Conservation (phyloP, 2,329 filamentous ascomycete species). For the Plectosphaerella sp. region DNA sequence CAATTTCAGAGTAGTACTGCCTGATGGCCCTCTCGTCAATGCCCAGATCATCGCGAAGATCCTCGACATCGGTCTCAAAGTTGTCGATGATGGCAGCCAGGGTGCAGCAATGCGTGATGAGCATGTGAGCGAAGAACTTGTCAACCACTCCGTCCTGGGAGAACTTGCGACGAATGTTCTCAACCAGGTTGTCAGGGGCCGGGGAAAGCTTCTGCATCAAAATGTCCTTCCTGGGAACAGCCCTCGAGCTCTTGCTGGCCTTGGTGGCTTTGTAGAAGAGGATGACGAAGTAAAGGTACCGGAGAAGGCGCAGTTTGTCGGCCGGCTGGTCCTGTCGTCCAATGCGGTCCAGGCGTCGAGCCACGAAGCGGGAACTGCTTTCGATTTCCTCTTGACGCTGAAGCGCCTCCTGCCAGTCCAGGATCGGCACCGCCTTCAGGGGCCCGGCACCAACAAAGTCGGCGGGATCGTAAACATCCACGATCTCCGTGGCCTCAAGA, state of each 20-base stretch:
- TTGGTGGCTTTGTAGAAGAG: slow-evolving; percentile 45
- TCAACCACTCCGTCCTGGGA: slow-evolving; percentile 59
- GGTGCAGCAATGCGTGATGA: slow-evolving; percentile 70
- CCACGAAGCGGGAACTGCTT: slow-evolving; percentile 60
- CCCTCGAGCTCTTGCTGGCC: slow-evolving; percentile 40
- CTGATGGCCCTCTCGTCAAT: slow-evolving; percentile 67
- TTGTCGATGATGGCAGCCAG: slow-evolving; percentile 68
- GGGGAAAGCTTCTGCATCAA: slow-evolving; percentile 52
- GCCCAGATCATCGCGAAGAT: slow-evolving; percentile 67
- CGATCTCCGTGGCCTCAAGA: slow-evolving; percentile 58
- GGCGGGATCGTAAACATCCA: slow-evolving; percentile 68
- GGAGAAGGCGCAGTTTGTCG: slow-evolving; percentile 51
- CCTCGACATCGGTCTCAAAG: slow-evolving; percentile 66
- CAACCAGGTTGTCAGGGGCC: slow-evolving; percentile 58
- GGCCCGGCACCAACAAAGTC: slow-evolving; percentile 64
- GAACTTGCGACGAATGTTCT: slow-evolving; percentile 66
- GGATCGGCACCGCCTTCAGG: slow-evolving; percentile 62
- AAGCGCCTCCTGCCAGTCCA: slow-evolving; percentile 69
- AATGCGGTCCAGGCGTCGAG: slow-evolving; percentile 52
- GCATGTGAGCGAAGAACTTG: slow-evolving; percentile 67
- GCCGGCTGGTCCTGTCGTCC: slow-evolving; percentile 49
- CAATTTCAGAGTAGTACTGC: slow-evolving; percentile 72
- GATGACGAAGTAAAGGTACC: slow-evolving; percentile 56
- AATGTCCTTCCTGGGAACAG: slow-evolving; percentile 58
- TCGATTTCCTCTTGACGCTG: slow-evolving; percentile 53